phyloP scores from a whole-genome alignment of 176 grass and related monocot species.

The Triticum timopheevii region DNA sequence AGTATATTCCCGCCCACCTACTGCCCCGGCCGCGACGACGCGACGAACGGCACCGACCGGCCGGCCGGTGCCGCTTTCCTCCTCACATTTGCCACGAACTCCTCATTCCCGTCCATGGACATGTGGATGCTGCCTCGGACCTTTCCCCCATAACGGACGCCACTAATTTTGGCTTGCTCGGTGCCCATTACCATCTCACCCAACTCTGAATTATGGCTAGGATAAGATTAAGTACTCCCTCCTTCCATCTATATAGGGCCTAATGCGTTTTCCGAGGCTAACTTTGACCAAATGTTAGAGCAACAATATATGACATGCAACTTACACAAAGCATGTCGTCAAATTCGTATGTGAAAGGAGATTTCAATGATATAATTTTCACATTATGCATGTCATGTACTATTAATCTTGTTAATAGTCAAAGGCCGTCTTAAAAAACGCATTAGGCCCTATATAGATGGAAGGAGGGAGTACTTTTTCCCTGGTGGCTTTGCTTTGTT shows the following conservation, averaged over 20 bases:
- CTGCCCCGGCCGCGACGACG: background rate
- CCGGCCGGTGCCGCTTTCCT: background rate
- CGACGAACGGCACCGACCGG: background rate
- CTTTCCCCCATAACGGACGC: background rate
- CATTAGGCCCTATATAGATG: too few species aligned
- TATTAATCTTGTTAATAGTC: too few species aligned
- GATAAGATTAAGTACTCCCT: background rate
- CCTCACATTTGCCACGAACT: constrained; percentile 36
- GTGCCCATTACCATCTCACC: constrained; percentile 26
- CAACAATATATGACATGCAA: too few species aligned
- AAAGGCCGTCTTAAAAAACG: too few species aligned
- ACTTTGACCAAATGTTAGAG: too few species aligned
- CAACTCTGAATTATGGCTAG: background rate
- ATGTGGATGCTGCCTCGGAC: constrained; percentile 1
- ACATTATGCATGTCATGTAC: too few species aligned
- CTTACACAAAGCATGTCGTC: too few species aligned
- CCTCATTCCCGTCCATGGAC: background rate
- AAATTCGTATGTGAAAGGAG: too few species aligned
- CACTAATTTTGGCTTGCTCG: background rate
- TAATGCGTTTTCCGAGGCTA: too few species aligned
- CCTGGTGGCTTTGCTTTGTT: constrained; percentile 5
- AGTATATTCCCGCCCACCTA: constrained; percentile 37
- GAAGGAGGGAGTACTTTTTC: too few species aligned
- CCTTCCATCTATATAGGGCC: too few species aligned
- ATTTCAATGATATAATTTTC: too few species aligned